phyloP scores from a whole-genome alignment of 169 alveolate species.

The Plasmodium blacklocki region DNA sequence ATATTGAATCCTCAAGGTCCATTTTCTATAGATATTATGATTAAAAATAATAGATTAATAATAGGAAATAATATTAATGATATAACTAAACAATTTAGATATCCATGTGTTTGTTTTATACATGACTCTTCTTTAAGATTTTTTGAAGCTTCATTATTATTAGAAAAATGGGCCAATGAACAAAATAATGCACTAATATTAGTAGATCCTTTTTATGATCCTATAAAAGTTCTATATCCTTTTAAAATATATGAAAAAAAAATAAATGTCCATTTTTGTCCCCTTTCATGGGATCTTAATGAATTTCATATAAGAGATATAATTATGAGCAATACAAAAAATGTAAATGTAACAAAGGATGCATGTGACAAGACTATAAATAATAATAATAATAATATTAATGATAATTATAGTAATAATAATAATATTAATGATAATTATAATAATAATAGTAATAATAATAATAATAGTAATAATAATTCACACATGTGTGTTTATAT shows the following conservation, averaged over 20 bases:
- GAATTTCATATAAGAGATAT: slow-evolving; percentile 34
- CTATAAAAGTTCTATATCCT: slow-evolving; percentile 47
- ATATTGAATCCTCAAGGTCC: slow-evolving; percentile 56
- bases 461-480: background rate
- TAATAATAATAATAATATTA: background rate
- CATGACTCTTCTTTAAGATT: slow-evolving; percentile 67
- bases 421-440: background rate
- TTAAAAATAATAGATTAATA: slow-evolving; percentile 60
- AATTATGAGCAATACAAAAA: slow-evolving; percentile 35
- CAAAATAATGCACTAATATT: slow-evolving; percentile 48
- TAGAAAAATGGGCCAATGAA: slow-evolving; percentile 63
- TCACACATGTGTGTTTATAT: background rate
- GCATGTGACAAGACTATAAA: background rate
- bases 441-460: background rate
- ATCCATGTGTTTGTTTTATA: slow-evolving; percentile 75
- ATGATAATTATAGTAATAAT: background rate
- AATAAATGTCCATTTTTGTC: slow-evolving; percentile 46
- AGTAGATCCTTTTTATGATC: slow-evolving; percentile 54
- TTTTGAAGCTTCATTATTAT: slow-evolving; percentile 47
- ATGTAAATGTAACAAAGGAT: slow-evolving; percentile 19
- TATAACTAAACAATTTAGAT: slow-evolving; percentile 37
- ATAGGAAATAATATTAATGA: slow-evolving; percentile 57
- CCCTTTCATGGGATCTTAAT: slow-evolving; percentile 50
- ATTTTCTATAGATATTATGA: slow-evolving; percentile 67
- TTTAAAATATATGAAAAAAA: slow-evolving; percentile 33